phyloP scores from a whole-genome alignment of 108 stramenopile species.

The Pseudonitzschia pungens region DNA sequence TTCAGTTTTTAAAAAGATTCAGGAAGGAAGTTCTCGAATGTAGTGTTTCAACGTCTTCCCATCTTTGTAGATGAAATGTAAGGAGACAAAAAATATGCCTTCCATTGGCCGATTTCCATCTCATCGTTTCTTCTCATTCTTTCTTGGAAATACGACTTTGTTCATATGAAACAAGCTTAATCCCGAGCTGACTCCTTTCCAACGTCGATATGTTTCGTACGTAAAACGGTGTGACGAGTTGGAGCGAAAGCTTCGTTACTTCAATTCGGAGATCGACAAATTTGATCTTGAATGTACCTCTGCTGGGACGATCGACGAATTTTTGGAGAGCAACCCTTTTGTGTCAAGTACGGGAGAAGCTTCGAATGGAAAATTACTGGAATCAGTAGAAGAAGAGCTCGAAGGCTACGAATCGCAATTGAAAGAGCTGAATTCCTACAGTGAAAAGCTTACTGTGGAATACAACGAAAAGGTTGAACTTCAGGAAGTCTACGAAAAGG shows the following conservation, averaged over 20 bases:
- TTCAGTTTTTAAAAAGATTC: not conserved
- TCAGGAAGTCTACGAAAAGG: constrained; percentile 94
- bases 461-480: constrained; percentile 98
- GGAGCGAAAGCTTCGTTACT: constrained; percentile 96
- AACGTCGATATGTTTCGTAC: constrained; percentile 95
- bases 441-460: constrained; percentile 91
- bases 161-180: constrained; percentile 63
- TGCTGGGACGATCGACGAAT: constrained; percentile 67
- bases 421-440: constrained; percentile 89
- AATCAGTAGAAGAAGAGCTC: constrained; percentile 86
- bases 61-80: not conserved
- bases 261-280: constrained; percentile 85
- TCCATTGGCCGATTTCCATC: not conserved
- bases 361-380: constrained; percentile 76
- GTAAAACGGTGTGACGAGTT: constrained; percentile 98
- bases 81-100: constrained; percentile 1
- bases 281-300: constrained; percentile 77
- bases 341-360: constrained; percentile 39
- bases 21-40: too few relatives aligned
- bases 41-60: not conserved
- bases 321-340: constrained; percentile 45
- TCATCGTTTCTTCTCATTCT: not conserved
- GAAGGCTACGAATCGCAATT: constrained; percentile 92
- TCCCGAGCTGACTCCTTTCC: constrained; percentile 97
- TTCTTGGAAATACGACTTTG: not conserved